Percentiles rank a stretch among this genome's conserved stretches.
phyloP scores from a whole-genome alignment of 495 filamentous ascomycete species.

The Xylaria longipes region DNA sequence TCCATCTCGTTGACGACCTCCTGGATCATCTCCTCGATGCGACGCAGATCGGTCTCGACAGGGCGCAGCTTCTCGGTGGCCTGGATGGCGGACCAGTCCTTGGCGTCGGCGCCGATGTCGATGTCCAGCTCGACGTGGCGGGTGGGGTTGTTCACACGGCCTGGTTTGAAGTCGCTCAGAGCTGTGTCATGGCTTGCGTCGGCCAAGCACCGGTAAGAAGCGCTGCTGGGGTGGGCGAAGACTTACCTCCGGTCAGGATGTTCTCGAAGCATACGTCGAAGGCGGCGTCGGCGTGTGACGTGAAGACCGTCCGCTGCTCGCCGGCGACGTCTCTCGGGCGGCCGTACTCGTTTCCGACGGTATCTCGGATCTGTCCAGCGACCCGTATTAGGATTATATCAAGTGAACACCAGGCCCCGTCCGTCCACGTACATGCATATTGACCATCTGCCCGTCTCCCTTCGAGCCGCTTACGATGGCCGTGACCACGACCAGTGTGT shows the following conservation, averaged over 20 bases:
- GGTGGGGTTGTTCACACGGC: slow-evolving; percentile 61
- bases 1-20: slow-evolving; percentile 90
- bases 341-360: slow-evolving; percentile 93
- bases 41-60: slow-evolving; percentile 91
- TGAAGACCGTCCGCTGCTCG: slow-evolving; percentile 93
- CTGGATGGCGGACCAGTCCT: slow-evolving; percentile 97
- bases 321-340: slow-evolving; percentile 88
- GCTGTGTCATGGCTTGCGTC: slow-evolving; percentile 40
- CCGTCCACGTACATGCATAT: slow-evolving; percentile 83
- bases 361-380: slow-evolving; percentile 80
- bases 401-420: neutral
- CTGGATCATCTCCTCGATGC: slow-evolving; percentile 84
- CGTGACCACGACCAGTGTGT: slow-evolving; percentile 98
- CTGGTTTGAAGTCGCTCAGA: slow-evolving; percentile 43
- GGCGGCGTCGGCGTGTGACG: slow-evolving; percentile 88
- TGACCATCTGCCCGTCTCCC: slow-evolving; percentile 91
- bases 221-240: slow-evolving; percentile 22
- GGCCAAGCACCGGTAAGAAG: slow-evolving; percentile 1
- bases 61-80: slow-evolving; percentile 97
- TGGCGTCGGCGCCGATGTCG: slow-evolving; percentile 97
- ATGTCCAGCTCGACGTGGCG: slow-evolving; percentile 94
- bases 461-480: slow-evolving; percentile 81
- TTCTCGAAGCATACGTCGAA: slow-evolving; percentile 99
- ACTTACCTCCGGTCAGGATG: slow-evolving; percentile 70
- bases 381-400: neutral